These are phyloP conservation scores for Arabidopsis hybrid DNA, from an alignment of 441 rosid genomes.

Conservation along the genomic window DNA sequence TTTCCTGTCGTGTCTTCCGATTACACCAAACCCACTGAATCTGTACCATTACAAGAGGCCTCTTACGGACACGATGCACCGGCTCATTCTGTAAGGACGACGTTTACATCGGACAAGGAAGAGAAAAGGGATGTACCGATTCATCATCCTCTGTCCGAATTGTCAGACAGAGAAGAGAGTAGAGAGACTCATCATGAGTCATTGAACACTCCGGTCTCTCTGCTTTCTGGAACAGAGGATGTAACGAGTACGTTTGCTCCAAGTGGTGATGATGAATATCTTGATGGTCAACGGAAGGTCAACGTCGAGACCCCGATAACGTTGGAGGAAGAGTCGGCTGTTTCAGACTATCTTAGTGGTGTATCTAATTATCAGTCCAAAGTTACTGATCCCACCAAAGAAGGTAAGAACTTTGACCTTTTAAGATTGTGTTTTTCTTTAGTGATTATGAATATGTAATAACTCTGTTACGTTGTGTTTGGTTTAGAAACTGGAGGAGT, in stretches of 20 bases:
- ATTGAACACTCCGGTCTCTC: constrained; percentile 31
- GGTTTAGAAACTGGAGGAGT: constrained; percentile 47
- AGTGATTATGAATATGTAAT: constrained; percentile 7
- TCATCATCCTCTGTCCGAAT: no score
- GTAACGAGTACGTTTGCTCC: constrained; percentile 35
- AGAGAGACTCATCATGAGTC: constrained; percentile 42
- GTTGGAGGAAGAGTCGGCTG: constrained; percentile 56
- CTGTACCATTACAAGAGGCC: constrained; percentile 21
- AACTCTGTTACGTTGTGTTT: neutral
- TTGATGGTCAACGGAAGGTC: constrained; percentile 46
- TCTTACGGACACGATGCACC: constrained; percentile 18
- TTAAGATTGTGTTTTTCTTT: neutral
- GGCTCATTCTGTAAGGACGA: neutral
- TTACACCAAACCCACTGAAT: constrained; percentile 32
- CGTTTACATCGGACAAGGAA: neutral
- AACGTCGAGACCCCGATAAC: constrained; percentile 39
- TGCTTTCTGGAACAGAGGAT: constrained; percentile 37
- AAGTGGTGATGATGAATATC: constrained; percentile 27
- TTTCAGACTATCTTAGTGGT: constrained; percentile 28
- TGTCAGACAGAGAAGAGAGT: constrained; percentile 8
- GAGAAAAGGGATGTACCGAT: no score
- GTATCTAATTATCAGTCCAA: constrained; percentile 60
- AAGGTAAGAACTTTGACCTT: constrained; percentile 44
- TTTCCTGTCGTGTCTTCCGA: no score
- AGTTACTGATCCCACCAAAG: constrained; percentile 49